Conservation (phyloP, 192 early-diverging fungal species). For the Coemansia sp. region DNA sequence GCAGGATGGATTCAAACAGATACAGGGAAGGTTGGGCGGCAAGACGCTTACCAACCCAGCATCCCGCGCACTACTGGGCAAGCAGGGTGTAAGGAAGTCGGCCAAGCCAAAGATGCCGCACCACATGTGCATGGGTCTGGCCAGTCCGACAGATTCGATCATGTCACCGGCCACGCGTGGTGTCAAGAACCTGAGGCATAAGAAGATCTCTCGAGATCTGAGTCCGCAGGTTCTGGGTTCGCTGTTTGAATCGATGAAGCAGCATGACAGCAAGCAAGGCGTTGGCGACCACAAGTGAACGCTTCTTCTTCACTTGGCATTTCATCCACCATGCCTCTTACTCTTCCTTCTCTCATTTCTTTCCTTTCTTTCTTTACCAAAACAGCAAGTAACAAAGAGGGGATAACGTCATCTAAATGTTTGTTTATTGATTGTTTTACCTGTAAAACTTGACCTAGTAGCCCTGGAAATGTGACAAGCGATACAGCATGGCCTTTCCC, state of each 20-base stretch:
- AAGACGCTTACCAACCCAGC: constrained; percentile 17
- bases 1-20: background rate
- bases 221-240: constrained; percentile 27
- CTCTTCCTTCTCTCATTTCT: background rate
- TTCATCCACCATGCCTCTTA: no score
- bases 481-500: constrained; percentile 86
- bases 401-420: no score
- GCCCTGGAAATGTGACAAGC: constrained; percentile 62
- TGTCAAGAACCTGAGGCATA: constrained; percentile 36
- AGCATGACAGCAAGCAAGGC: constrained; percentile 2
- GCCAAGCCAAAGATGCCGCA: constrained; percentile 8
- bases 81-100: constrained; percentile 2
- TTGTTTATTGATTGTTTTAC: background rate
- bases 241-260: constrained; percentile 42
- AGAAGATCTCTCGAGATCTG: constrained; percentile 17
- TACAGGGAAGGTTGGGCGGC: background rate
- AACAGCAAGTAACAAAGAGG: no score
- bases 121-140: constrained; percentile 22
- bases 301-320: no score
- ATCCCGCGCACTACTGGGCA: constrained; percentile 14
- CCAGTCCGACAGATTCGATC: constrained; percentile 46
- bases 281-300: constrained; percentile 3
- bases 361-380: background rate
- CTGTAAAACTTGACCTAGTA: constrained; percentile 31
- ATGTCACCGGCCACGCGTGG: constrained; percentile 44